Percentiles rank a stretch among this genome's conserved stretches.
Conservation (phyloP, 2,329 filamentous ascomycete genomes). For the Diplodia sapinea region DNA sequence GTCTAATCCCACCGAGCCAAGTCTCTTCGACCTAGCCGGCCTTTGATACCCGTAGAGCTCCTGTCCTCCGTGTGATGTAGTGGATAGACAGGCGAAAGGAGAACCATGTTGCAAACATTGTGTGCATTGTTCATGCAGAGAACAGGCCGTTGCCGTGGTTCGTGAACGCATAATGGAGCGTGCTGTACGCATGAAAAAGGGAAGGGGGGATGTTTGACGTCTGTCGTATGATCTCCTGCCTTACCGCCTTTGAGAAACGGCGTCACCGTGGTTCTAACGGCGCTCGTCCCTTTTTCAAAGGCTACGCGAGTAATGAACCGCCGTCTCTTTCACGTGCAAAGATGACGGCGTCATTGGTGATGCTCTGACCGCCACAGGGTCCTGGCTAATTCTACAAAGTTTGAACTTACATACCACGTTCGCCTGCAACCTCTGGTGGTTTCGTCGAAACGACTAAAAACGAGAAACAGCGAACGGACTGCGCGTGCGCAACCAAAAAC, state of each 20-base stretch:
- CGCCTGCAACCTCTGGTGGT: background rate
- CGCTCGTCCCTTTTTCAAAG: background rate
- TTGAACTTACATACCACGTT: conserved; percentile 10
- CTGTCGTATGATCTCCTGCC: background rate
- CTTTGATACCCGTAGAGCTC: background rate
- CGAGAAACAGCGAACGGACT: background rate
- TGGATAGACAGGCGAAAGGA: background rate
- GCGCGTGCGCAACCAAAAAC: background rate
- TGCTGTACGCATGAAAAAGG: conserved; percentile 10
- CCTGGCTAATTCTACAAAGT: conserved; percentile 4
- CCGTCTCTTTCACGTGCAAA: background rate
- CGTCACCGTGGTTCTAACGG: background rate
- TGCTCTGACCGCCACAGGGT: background rate
- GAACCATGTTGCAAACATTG: conserved; percentile 4
- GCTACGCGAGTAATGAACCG: conserved; percentile 5
- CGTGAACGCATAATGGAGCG: background rate
- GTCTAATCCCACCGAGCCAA: no score
- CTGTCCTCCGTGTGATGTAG: background rate
- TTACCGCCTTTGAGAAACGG: conserved; percentile 5
- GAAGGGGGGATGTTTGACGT: background rate
- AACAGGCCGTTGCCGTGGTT: background rate
- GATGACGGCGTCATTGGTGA: background rate
- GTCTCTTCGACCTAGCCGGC: no score
- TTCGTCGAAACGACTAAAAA: background rate
- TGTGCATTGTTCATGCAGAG: conserved; percentile 5